Evolutionary conservation across 1,284 basidiomycete genomes (phyloP), one percentile per base, ranked within the genome.

Genomic region (Leccinum discolor): DNA sequence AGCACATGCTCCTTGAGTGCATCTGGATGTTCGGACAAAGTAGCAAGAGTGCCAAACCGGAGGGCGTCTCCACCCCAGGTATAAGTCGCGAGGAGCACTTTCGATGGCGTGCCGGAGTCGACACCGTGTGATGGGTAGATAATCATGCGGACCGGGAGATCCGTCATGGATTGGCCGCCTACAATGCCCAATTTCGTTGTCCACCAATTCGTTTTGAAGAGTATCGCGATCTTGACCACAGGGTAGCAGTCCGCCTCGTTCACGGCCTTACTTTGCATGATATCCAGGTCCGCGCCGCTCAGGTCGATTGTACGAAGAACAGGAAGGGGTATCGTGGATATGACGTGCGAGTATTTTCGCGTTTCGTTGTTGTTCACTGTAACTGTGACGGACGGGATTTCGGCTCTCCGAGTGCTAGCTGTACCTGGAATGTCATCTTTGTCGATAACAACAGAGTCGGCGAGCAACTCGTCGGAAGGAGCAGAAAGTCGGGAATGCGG

Each of bases 71-170:
- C 26, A 8, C 3, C 29, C 58, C 11, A 58, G 32, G 7, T 35
- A 32, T 70, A 71, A 18, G 65, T 57, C 5, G 71, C 64, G 7
- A 71, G 58, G 16, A 73, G 68, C 1, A 71, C 70, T 26, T 26
- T 56, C 21, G 52, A 56, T 26, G 52, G 52, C 8, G 23, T 26
- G 12, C 69, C 47, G 2, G 70, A 64, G 52, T 71, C 71, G 29
- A 73, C 70, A 8, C 79, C 79, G 16, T 78, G 67, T 0, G 79
- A 80, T 0, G 79, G 79, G 62, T 79, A 81, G 16, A 80, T 71
- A 21, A 80, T 69, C 60, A 66, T 71, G 10, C 76, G 73, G 38
- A 78, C 73, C 1, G 76, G 76, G 10, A 78, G 72, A 65, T 81
- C 79, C 3, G 78, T 81, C 12, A 67, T 66, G 21, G 77, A 73